Base-by-base conservation (phyloP, 257 asterid species). In the Misopates orontium region DNA sequence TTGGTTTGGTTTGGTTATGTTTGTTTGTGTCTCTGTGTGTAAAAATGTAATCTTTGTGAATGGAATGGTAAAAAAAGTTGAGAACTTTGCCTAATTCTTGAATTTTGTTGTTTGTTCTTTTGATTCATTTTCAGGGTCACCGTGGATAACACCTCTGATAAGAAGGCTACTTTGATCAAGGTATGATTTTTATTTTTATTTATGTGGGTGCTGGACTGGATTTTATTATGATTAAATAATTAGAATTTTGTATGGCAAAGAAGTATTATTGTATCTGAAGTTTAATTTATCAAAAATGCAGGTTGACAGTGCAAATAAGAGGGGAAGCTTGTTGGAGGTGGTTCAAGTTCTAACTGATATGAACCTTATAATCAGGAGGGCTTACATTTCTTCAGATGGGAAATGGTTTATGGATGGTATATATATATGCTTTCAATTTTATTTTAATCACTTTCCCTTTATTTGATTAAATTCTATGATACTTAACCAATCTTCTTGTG, bases 321-420 rank as follows among this genome's bases (percentile, higher is more conserved):
- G 84, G 63, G 98, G 97, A 67, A 85, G 98, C 75, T 78, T 92
- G 50, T 72, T 92, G 80, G 90, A 89, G 56, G 98, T 92, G 47
- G 94, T 86, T 21, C 96, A 89, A 74, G 98, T 87, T 77, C 91
- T 92, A 62, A 80, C 83, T 73, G 97, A 92, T 84, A 70, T 89
- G 83, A 83, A 87, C 80, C 82, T 89, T 69, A 77, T 85, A 39
- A 80, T 89, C 53, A 84, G 56, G 63, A 83, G 89, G 73, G 98
- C 98, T 64, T 92, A 92, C 81, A 92, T 92, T 78, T 81, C 96
- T 71, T 92, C 97, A 2, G 98, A 92, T 77, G 98, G 95, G 16
- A 96, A 73, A 64, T 92, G 98, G 97, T 92, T 92, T 69, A 92
- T 89, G 97, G 98, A 92, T 84, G 97, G 98, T 92, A 28, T 78